A percentile compares a stretch with the other conserved stretches of the same genome.
Conservation (phyloP, 495 filamentous ascomycete species). For the Xylaria nigripes region DNA sequence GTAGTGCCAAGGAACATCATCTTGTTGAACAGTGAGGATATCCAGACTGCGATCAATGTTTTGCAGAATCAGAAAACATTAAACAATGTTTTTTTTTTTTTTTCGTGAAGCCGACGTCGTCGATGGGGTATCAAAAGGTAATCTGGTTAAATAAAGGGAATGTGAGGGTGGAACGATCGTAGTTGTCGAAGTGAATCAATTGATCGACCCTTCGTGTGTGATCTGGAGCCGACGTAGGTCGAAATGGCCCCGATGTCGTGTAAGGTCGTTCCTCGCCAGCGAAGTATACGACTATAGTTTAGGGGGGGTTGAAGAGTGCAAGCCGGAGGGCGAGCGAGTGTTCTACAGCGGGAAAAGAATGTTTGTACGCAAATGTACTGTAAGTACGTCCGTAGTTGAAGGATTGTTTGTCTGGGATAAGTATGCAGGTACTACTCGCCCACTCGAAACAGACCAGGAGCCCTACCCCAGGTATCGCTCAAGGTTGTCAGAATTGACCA, state of each 20-base stretch:
- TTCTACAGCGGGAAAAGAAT: background rate
- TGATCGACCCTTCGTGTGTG: conserved; percentile 8
- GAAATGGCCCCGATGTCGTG: conserved; percentile 34
- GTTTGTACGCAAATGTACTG: background rate
- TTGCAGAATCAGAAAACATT: background rate
- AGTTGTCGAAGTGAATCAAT: conserved; percentile 28
- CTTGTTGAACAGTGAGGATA: conserved; percentile 21
- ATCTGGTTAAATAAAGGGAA: conserved; percentile 8
- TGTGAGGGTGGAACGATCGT: background rate
- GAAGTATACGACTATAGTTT: conserved; percentile 43
- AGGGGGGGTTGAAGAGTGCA: conserved; percentile 13
- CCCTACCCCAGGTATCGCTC: background rate
- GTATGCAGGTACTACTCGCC: background rate
- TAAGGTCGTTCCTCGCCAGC: conserved; percentile 48
- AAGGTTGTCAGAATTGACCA: background rate
- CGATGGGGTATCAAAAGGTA: conserved; percentile 25
- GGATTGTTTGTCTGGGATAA: too few species aligned
- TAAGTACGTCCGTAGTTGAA: background rate
- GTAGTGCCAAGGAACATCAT: conserved; percentile 68
- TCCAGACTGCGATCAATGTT: background rate
- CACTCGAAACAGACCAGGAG: background rate
- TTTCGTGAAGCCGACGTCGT: conserved; percentile 13
- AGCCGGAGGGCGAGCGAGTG: background rate
- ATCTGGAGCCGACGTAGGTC: conserved; percentile 14
- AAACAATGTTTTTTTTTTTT: too few species aligned